Evolutionary conservation across 2,329 filamentous ascomycete genomes (phyloP), one percentile per base, ranked within the genome.

Genomic region (Fusarium xyrophilum): DNA sequence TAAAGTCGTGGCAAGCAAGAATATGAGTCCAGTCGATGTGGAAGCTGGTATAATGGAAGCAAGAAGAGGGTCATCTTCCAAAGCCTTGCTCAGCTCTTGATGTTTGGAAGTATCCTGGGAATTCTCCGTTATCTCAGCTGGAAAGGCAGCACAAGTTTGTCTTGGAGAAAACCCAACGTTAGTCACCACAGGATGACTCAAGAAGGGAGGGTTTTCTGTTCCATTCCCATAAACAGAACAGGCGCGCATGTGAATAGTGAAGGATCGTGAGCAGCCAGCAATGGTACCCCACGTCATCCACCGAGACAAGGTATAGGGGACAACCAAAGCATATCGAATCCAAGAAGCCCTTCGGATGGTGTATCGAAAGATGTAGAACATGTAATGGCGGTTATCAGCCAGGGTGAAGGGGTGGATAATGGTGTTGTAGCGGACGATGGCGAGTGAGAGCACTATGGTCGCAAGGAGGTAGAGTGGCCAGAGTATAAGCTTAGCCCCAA

Each of bases 371-470:
- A 97, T 83, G 80, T 99, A 99, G 79, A 99, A 99, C 77, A 97
- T 91, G 81, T 97, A 99, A 78, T 99, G 96, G 5, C 96, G 86
- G 78, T 99, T 99, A 79, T 99, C 96, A 35, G 96, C 96, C 2
- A 98, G 86, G 0, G 94, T 97, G 77, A 98, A 99, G 0, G 96
- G 95, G 75, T 99, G 96, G 43, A 98, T 87, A 67, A 97, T 91
- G 35, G 96, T 99, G 83, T 97, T 98, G 84, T 87, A 91, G 66
- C 88, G 86, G 27, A 97, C 88, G 23, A 88, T 77, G 15, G 76
- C 70, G 4, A 81, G 46, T 0, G 84, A 83, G 11, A 79, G 58
- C 10, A 74, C 56, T 1, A 83, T 47, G 5, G 80, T 80, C 2
- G 69, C 67, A 11, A 77, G 32, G 7, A 82, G 44, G 39, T 82